Base-by-base conservation (phyloP, 352 stramenopile genomes). In the Phytophthora tentaculata region DNA sequence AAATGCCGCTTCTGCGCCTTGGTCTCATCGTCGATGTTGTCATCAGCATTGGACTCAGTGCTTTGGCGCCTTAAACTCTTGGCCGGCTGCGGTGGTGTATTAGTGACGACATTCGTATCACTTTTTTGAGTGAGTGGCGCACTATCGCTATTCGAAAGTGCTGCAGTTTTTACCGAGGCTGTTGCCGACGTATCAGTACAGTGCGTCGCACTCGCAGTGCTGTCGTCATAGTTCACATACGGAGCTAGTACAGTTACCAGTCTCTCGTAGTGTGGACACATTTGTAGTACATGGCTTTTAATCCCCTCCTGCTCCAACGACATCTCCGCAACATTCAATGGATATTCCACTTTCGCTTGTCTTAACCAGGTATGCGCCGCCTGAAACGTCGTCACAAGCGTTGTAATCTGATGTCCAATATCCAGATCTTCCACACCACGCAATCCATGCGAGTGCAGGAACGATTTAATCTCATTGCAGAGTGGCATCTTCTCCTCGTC, bases 251-350 rank as follows among this genome's bases (percentile, higher is more conserved):
- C 64, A 5, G 58, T 35, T 32, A 69, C 71, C 17, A 84, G 62
- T 32, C 51, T 68, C 50, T 81, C 74, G 44, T 80, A 84, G 61
- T 82, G 63, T 17, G 69, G 72, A 29, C 76, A 84, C 53, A 82
- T 74, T 24, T 80, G 68, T 9, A 73, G 48, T 37, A 82, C 71
- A 47, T 80, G 71, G 19, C 41, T 67, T 35, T 74, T 82, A 20
- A 80, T 62, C 10, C 71, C 39, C 45, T 75, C 64, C 41, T 81
- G 57, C 28, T 77, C 61, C 22, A 73, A 59, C 17, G 66, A 61
- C 20, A 63, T 47, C n/a, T 64, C 22, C 14, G 52, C 20, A 13
- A 41, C 39, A 43, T 39, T 23, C 45, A 65, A 2, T 20, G 64
- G 66, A 32, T 79, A 77, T 9, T 69, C 49, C 22, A 76, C 45